Conservation (phyloP, 2,329 filamentous ascomycete species). For the Ambrosiella xylebori region DNA sequence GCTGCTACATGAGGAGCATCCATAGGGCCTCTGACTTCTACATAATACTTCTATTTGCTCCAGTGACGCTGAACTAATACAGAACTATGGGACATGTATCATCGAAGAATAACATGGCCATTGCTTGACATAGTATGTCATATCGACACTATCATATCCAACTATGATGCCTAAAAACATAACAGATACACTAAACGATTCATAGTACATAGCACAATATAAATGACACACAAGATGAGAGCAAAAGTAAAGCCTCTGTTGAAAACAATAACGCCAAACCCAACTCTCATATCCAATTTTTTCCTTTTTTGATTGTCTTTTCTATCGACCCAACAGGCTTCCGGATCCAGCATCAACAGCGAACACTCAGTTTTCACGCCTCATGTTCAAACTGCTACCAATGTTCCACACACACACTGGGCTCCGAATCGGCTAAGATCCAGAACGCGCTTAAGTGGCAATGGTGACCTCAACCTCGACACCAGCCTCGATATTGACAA, state of each 20-base stretch:
- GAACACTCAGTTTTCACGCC: neutral
- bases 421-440: neutral
- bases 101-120: neutral
- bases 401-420: neutral
- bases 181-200: neutral
- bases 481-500: constrained; percentile 88
- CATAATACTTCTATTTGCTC: no score
- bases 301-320: constrained; percentile 10
- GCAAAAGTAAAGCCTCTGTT: constrained; percentile 9
- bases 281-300: constrained; percentile 6
- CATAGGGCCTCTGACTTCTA: no score
- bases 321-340: neutral
- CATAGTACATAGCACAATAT: neutral
- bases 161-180: neutral
- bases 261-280: constrained; percentile 8
- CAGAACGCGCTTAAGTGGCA: constrained; percentile 44
- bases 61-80: no score
- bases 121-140: neutral
- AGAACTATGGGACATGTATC: no score
- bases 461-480: constrained; percentile 90
- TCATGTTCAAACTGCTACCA: neutral
- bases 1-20: no score
- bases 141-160: neutral
- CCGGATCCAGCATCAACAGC: neutral
- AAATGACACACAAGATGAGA: neutral